Evolutionary conservation across 1,139 yeast species (phyloP).

Genomic region (Trichomonascaceae sp.): DNA sequence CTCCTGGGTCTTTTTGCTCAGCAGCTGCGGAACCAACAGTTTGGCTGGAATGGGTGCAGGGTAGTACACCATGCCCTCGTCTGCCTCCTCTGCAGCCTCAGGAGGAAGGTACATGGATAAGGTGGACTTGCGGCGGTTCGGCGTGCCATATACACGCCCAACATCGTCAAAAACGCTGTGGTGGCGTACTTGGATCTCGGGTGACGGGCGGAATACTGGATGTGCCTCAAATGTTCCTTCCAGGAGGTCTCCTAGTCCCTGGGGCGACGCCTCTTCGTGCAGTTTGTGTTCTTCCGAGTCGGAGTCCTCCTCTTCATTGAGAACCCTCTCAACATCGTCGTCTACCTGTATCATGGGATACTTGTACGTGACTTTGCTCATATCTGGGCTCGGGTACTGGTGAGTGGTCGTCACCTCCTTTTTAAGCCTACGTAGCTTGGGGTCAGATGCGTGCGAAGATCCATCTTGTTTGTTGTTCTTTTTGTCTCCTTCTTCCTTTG

Average conservation of each 20-base stretch:
- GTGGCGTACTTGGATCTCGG: neutral
- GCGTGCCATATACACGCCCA: neutral
- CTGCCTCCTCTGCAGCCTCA: conserved; percentile 7
- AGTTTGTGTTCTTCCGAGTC: neutral
- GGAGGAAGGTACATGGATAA: conserved; percentile 6
- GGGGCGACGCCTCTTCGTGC: neutral
- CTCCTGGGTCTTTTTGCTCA: conserved; percentile 12
- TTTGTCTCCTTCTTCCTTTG: neutral
- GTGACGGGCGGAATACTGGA: neutral
- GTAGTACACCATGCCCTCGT: conserved; percentile 14
- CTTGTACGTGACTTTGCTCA: no score
- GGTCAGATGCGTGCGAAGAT: neutral
- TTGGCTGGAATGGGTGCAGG: conserved; percentile 26
- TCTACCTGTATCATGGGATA: neutral
- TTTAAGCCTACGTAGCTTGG: neutral
- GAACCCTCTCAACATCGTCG: no score
- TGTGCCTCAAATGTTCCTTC: neutral
- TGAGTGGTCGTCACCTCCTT: neutral
- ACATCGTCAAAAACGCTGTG: neutral
- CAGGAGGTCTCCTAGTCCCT: neutral
- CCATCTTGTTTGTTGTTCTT: neutral
- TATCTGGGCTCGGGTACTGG: no score
- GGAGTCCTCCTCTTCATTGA: neutral
- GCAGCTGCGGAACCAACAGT: conserved; percentile 15
- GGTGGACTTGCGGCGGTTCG: neutral